Conservation (phyloP, 805 yeast genomes). For the Yueomyces sp. region DNA sequence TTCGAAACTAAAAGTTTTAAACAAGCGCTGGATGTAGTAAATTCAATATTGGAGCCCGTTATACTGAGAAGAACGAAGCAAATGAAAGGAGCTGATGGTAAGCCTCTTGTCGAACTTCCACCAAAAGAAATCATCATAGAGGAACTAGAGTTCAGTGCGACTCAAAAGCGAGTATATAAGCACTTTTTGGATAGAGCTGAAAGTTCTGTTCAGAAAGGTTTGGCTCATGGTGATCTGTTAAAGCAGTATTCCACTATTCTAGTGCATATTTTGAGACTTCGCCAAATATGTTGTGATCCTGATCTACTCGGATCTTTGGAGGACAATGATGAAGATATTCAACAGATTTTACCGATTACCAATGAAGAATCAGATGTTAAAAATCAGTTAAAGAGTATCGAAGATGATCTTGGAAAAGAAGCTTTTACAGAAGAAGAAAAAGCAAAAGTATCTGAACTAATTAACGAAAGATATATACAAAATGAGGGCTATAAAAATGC, state of each 20-base stretch:
- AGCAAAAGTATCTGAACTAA: neutral
- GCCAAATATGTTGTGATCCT: constrained; percentile 84
- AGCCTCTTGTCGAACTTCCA: constrained; percentile 64
- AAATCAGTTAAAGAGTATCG: neutral
- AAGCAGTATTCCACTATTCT: constrained; percentile 66
- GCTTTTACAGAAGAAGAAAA: constrained; percentile 3
- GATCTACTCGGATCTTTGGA: constrained; percentile 40
- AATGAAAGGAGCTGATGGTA: constrained; percentile 66
- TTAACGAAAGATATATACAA: constrained; percentile 17
- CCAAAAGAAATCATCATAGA: constrained; percentile 60
- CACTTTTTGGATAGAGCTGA: constrained; percentile 59
- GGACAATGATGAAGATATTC: constrained; percentile 40
- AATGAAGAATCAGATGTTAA: constrained; percentile 3
- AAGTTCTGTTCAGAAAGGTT: constrained; percentile 42
- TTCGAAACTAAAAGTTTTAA: constrained; percentile 61
- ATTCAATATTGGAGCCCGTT: constrained; percentile 72
- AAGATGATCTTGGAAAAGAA: neutral
- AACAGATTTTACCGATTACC: constrained; percentile 5
- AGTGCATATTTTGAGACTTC: constrained; percentile 66
- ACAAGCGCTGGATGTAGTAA: constrained; percentile 73
- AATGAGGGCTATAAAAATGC: constrained; percentile 22
- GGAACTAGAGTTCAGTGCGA: constrained; percentile 48
- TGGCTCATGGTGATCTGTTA: constrained; percentile 53
- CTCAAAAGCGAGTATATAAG: constrained; percentile 53
- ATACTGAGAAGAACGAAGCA: constrained; percentile 73